These are phyloP conservation scores for Ogataea methanolica DNA, from an alignment of 805 yeast species.

Conservation along the genomic window DNA sequence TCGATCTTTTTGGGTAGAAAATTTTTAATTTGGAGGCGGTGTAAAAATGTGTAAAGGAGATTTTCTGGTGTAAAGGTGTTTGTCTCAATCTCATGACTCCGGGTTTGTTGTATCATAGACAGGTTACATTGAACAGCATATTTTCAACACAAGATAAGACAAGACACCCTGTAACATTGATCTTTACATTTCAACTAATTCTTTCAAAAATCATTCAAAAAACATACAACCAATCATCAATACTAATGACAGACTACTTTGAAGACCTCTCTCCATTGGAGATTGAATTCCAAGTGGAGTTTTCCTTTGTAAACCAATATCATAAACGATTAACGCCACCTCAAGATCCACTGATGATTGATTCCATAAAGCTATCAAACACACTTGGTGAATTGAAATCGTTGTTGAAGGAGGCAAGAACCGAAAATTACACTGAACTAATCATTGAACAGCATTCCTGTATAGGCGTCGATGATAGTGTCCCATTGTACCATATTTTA, in stretches of 20 bases:
- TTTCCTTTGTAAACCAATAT: constrained; percentile 2
- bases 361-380: constrained; percentile 13
- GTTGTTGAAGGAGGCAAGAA: constrained; percentile 3
- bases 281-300: constrained; percentile 14
- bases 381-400: constrained; percentile 13
- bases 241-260: not conserved
- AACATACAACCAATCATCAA: too few relatives aligned
- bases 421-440: constrained; percentile 6
- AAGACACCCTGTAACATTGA: too few relatives aligned
- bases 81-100: too few relatives aligned
- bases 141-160: too few relatives aligned
- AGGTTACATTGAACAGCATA: too few relatives aligned
- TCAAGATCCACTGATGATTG: not conserved
- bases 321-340: constrained; percentile 1
- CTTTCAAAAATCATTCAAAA: too few relatives aligned
- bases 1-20: too few relatives aligned
- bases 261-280: constrained; percentile 10
- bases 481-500: constrained; percentile 15
- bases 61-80: too few relatives aligned
- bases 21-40: too few relatives aligned
- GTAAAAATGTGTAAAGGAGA: too few relatives aligned
- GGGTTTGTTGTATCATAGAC: too few relatives aligned
- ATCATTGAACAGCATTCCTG: constrained; percentile 15
- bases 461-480: constrained; percentile 7
- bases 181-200: too few relatives aligned